A percentile compares a stretch with the other conserved stretches of the same genome.
These are phyloP conservation scores for Solanum peruvianum DNA, from an alignment of 257 asterid genomes.

Conservation along the genomic window DNA sequence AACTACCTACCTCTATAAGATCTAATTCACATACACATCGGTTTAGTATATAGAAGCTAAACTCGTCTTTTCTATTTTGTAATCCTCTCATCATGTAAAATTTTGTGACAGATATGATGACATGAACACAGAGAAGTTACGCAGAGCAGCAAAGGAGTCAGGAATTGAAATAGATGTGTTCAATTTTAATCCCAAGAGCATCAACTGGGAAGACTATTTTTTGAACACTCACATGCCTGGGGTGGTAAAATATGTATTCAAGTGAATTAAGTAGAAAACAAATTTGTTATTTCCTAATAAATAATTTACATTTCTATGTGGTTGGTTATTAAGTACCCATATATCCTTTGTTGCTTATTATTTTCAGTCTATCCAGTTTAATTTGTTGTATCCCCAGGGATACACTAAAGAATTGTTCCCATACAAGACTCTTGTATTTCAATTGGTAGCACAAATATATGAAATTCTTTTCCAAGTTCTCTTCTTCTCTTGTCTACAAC, in stretches of 20 bases:
- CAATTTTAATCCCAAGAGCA: constrained; percentile 34
- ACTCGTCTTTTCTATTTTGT: neutral
- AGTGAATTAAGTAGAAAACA: neutral
- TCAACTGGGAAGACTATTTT: constrained; percentile 47
- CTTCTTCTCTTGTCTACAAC: neutral
- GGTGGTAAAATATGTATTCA: constrained; percentile 21
- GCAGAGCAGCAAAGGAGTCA: constrained; percentile 21
- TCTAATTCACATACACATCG: neutral
- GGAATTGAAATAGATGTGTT: constrained; percentile 22
- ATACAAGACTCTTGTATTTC: neutral
- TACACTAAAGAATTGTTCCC: neutral
- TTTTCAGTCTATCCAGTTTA: neutral
- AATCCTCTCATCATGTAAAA: neutral
- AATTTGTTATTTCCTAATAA: neutral
- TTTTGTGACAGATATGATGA: constrained; percentile 35
- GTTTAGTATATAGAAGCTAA: neutral
- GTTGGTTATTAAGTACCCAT: neutral
- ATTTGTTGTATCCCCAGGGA: neutral
- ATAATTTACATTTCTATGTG: neutral
- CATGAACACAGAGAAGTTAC: constrained; percentile 33
- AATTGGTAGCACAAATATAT: neutral
- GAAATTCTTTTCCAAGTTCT: neutral
- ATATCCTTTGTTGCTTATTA: neutral
- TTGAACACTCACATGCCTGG: constrained; percentile 35
- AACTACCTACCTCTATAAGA: neutral